A percentile compares a stretch with the other conserved stretches of the same genome.
These are phyloP conservation scores for Begonia masoniana DNA, from an alignment of 306 rosid species.

Conservation along the genomic window DNA sequence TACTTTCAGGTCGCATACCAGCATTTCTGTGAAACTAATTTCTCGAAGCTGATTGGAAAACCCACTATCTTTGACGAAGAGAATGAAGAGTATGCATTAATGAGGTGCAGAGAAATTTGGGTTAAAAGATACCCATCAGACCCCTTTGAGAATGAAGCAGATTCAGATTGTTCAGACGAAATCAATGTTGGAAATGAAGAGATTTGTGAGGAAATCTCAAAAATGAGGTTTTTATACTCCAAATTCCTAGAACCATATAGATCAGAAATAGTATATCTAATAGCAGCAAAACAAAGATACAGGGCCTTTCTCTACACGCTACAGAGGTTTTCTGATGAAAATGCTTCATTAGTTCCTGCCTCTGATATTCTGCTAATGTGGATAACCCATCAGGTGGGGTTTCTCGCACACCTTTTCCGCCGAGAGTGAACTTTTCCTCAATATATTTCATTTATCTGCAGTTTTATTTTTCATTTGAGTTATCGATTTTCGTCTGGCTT, in stretches of 20 bases:
- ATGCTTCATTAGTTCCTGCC: slow-evolving; percentile 54
- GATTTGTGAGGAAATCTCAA: slow-evolving; percentile 33
- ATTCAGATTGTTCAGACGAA: slow-evolving; percentile 16
- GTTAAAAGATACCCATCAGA: slow-evolving; percentile 42
- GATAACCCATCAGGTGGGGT: slow-evolving; percentile 73
- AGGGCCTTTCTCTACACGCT: slow-evolving; percentile 49
- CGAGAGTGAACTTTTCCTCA: too few species aligned
- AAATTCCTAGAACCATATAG: slow-evolving; percentile 49
- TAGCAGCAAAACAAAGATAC: slow-evolving; percentile 72
- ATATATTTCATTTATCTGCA: too few species aligned
- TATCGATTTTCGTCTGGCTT: too few species aligned
- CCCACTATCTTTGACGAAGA: slow-evolving; percentile 59
- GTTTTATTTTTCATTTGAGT: too few species aligned
- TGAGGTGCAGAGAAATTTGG: slow-evolving; percentile 64
- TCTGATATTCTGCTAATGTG: slow-evolving; percentile 73
- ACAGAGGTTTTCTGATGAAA: slow-evolving; percentile 30
- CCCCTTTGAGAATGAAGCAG: slow-evolving; percentile 58
- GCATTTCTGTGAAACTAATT: slow-evolving; percentile 57
- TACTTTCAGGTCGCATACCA: slow-evolving; percentile 36
- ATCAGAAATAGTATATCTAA: slow-evolving; percentile 54
- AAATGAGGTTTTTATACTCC: slow-evolving; percentile 31
- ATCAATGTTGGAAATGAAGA: slow-evolving; percentile 13
- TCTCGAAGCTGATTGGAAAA: slow-evolving; percentile 57
- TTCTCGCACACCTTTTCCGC: background rate
- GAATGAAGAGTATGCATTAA: slow-evolving; percentile 72